These are phyloP conservation scores for Penicillium sp. DNA, from an alignment of 2,329 filamentous ascomycete species.

Conservation along the genomic window DNA sequence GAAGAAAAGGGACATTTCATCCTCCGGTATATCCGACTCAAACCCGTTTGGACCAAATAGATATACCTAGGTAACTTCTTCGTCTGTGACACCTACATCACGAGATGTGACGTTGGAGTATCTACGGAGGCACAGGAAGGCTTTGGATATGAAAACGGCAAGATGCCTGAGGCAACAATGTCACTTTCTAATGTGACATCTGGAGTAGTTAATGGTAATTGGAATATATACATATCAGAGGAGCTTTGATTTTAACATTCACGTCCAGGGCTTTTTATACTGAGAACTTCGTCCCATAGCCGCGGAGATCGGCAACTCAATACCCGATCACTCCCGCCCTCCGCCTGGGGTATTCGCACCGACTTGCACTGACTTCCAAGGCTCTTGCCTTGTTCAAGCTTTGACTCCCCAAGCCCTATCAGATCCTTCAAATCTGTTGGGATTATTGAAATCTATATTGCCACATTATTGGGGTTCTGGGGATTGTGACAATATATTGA, in stretches of 20 bases:
- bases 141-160: not conserved
- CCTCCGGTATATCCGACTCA: not conserved
- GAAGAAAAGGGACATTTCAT: not conserved
- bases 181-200: not conserved
- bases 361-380: not conserved
- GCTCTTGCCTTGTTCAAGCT: slow-evolving; percentile 4
- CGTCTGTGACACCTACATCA: not conserved
- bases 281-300: slow-evolving; percentile 2
- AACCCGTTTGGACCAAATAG: not conserved
- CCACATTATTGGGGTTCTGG: not conserved
- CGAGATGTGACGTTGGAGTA: not conserved
- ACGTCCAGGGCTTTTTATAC: not conserved
- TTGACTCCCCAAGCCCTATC: slow-evolving; percentile 5
- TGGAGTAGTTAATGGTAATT: not conserved
- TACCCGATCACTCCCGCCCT: slow-evolving; percentile 15
- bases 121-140: too few relatives aligned
- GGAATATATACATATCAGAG: not conserved
- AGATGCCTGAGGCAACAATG: not conserved
- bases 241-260: too few relatives aligned
- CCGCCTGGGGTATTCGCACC: slow-evolving; percentile 6
- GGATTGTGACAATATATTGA: not conserved
- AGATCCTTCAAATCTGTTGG: not conserved
- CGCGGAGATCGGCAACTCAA: slow-evolving; percentile 15
- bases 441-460: not conserved
- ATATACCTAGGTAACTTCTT: not conserved